Conservation (phyloP, 2,329 filamentous ascomycete genomes). For the Cladosporium phlei region DNA sequence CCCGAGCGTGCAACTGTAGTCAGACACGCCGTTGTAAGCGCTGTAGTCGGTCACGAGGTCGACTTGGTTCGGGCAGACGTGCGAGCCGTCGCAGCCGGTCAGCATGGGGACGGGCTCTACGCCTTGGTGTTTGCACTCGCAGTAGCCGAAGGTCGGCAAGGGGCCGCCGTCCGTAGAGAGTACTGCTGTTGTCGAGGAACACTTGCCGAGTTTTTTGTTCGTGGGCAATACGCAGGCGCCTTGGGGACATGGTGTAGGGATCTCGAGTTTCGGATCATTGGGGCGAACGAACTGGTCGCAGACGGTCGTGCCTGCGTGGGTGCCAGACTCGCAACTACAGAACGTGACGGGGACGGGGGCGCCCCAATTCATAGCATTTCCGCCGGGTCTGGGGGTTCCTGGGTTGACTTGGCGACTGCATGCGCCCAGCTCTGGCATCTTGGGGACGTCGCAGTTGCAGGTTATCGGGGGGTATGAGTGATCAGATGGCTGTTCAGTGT, state of each 20-base stretch:
- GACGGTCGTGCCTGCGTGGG: too few relatives aligned
- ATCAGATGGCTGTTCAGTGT: background rate
- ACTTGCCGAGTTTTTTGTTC: background rate
- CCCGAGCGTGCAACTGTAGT: too few relatives aligned
- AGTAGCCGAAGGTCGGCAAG: background rate
- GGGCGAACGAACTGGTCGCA: too few relatives aligned
- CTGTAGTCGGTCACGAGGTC: background rate
- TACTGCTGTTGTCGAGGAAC: background rate
- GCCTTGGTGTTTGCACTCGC: background rate
- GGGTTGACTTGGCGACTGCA: too few relatives aligned
- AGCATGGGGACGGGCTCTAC: background rate
- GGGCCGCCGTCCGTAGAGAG: background rate
- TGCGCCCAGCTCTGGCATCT: too few relatives aligned
- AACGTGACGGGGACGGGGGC: too few relatives aligned
- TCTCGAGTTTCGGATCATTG: too few relatives aligned
- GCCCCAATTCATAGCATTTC: too few relatives aligned
- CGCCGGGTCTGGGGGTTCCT: too few relatives aligned
- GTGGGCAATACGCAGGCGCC: background rate
- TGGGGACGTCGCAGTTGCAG: too few relatives aligned
- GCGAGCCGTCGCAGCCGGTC: background rate
- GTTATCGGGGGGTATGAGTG: too few relatives aligned
- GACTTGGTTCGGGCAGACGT: background rate
- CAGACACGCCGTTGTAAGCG: background rate
- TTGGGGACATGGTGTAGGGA: background rate
- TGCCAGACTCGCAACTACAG: too few relatives aligned